phyloP scores from a whole-genome alignment of 306 rosid species.

The Astragalus glycyphyllos region DNA sequence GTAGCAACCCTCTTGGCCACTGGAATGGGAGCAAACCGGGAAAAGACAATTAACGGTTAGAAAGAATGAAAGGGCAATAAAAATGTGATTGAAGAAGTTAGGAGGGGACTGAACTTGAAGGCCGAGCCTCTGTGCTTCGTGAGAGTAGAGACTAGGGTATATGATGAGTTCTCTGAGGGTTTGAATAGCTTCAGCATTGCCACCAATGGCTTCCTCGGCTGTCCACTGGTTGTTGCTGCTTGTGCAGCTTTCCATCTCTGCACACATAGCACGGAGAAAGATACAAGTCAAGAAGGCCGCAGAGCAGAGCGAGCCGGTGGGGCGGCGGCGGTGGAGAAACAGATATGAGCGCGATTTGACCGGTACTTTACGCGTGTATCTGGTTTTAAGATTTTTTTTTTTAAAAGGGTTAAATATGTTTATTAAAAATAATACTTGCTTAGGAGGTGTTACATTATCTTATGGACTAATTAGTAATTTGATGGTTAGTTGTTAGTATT shows the following conservation, averaged over 20 bases:
- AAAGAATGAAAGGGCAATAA: slow-evolving; percentile 1
- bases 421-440: too few relatives aligned
- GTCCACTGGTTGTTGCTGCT: slow-evolving; percentile 48
- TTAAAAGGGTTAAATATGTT: too few relatives aligned
- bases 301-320: too few relatives aligned
- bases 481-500: too few relatives aligned
- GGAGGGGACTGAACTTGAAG: slow-evolving; percentile 54
- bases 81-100: background rate
- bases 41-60: background rate
- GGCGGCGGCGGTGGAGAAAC: too few relatives aligned
- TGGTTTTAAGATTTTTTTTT: too few relatives aligned
- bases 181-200: slow-evolving; percentile 71
- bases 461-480: too few relatives aligned
- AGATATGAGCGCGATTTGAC: too few relatives aligned
- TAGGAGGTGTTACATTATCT: too few relatives aligned
- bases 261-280: background rate
- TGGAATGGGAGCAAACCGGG: slow-evolving; percentile 57
- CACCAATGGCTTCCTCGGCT: slow-evolving; percentile 83
- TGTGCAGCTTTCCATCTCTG: slow-evolving; percentile 32
- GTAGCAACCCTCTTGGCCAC: slow-evolving; percentile 89
- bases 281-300: too few relatives aligned
- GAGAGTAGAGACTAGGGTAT: slow-evolving; percentile 65
- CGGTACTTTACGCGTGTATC: too few relatives aligned
- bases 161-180: slow-evolving; percentile 79
- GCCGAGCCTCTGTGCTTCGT: slow-evolving; percentile 66